phyloP scores from a whole-genome alignment of 805 yeast species.

The Wickerhamiella musiphila region DNA sequence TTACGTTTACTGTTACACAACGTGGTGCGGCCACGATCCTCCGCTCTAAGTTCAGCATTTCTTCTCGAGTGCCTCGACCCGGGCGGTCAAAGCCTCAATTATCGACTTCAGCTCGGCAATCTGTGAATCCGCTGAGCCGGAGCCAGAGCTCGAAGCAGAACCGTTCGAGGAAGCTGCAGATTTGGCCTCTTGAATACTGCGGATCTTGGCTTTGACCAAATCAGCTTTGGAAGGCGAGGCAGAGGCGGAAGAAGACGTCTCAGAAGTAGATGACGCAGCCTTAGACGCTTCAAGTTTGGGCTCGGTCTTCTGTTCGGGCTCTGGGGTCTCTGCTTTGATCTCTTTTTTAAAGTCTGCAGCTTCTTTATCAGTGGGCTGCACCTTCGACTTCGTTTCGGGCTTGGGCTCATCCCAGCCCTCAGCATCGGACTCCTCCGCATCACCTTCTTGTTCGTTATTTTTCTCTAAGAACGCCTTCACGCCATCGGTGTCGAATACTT shows the following conservation, averaged over 20 bases:
- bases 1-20: too few species aligned
- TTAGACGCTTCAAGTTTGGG: too few species aligned
- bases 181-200: too few species aligned
- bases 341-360: slow-evolving; percentile 2
- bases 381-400: slow-evolving; percentile 6
- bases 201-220: too few species aligned
- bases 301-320: slow-evolving; percentile 3
- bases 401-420: slow-evolving; percentile 11
- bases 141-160: too few species aligned
- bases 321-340: slow-evolving; percentile 2
- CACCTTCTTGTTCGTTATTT: slow-evolving; percentile 27
- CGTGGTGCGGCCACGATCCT: too few species aligned
- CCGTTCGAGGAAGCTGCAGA: too few species aligned
- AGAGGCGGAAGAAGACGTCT: too few species aligned
- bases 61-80: slow-evolving; percentile 12
- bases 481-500: slow-evolving; percentile 30
- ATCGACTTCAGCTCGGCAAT: slow-evolving; percentile 11
- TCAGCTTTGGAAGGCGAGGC: too few species aligned
- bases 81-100: slow-evolving; percentile 9
- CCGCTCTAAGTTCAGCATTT: background rate
- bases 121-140: too few species aligned
- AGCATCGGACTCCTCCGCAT: slow-evolving; percentile 17
- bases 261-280: too few species aligned
- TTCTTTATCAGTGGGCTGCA: slow-evolving; percentile 4
- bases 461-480: slow-evolving; percentile 33